These are phyloP conservation scores for Phytophthora citrophthora DNA, from an alignment of 352 stramenopile genomes.

Conservation along the genomic window DNA sequence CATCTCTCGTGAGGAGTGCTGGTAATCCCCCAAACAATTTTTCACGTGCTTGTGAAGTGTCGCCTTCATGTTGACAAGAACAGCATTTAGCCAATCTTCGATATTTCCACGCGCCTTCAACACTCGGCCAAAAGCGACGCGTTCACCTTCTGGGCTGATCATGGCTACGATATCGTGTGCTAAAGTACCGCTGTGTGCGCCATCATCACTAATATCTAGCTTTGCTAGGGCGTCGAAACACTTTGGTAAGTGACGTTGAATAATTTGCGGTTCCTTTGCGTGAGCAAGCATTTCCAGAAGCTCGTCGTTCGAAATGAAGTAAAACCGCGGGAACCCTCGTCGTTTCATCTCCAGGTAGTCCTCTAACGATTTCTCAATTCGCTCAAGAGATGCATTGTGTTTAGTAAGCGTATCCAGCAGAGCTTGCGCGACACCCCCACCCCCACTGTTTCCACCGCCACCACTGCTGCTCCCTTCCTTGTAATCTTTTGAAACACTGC, in stretches of 20 bases:
- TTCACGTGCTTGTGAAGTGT: constrained; percentile 80
- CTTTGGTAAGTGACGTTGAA: constrained; percentile 85
- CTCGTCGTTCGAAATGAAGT: constrained; percentile 91
- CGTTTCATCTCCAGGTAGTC: constrained; percentile 88
- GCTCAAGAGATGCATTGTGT: constrained; percentile 74
- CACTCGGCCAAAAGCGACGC: constrained; percentile 71
- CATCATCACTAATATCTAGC: constrained; percentile 74
- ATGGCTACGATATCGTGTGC: constrained; percentile 77
- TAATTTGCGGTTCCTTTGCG: constrained; percentile 75
- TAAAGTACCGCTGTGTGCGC: constrained; percentile 7
- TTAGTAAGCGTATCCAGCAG: constrained; percentile 71
- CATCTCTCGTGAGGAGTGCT: constrained; percentile 72
- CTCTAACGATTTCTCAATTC: constrained; percentile 82
- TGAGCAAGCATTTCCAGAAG: constrained; percentile 86
- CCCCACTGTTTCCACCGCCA: background rate
- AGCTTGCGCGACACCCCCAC: constrained; percentile 37
- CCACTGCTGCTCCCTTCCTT: constrained; percentile 15
- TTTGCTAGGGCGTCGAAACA: constrained; percentile 85
- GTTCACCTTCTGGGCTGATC: constrained; percentile 83
- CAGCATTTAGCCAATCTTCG: constrained; percentile 86
- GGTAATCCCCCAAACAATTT: constrained; percentile 87
- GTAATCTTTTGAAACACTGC: constrained; percentile 18
- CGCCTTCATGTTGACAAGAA: constrained; percentile 77
- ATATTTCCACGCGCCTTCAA: constrained; percentile 87
- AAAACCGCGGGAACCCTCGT: constrained; percentile 86